Evolutionary conservation across 179 eudicot genomes (phyloP).

Genomic region (Patellifolia procumbens): DNA sequence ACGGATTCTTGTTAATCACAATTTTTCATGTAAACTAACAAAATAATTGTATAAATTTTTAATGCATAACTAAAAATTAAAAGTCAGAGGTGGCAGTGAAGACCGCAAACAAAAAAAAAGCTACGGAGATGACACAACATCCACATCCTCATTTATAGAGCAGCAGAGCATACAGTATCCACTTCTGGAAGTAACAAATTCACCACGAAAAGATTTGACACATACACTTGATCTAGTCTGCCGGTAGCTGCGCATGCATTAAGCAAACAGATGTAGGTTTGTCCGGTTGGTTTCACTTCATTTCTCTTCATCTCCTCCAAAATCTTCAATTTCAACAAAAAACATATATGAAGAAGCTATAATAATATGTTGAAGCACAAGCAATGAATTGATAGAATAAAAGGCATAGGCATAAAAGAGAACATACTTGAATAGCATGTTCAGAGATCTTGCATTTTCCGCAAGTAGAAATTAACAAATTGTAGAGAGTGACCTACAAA

Average conservation of each 20-base stretch:
- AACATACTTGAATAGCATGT: slow-evolving; percentile 67
- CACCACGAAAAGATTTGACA: neutral
- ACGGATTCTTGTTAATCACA: too few relatives aligned
- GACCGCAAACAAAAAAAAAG: too few relatives aligned
- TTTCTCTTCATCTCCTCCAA: slow-evolving; percentile 90
- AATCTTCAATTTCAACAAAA: slow-evolving; percentile 64
- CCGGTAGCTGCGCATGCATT: slow-evolving; percentile 88
- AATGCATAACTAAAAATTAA: too few relatives aligned
- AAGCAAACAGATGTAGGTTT: slow-evolving; percentile 86
- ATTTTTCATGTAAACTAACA: too few relatives aligned
- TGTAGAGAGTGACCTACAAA: slow-evolving; percentile 70
- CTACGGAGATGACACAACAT: slow-evolving; percentile 8
- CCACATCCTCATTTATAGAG: neutral
- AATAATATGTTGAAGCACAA: too few relatives aligned
- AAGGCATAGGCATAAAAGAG: slow-evolving; percentile 11
- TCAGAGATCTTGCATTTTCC: slow-evolving; percentile 79
- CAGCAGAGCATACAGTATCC: neutral
- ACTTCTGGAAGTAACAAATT: neutral
- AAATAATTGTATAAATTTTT: too few relatives aligned
- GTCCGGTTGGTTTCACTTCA: slow-evolving; percentile 93
- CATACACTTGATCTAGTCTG: slow-evolving; percentile 85
- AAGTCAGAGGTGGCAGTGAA: too few relatives aligned
- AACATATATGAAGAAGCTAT: neutral
- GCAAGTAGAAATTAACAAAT: slow-evolving; percentile 79
- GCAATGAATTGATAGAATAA: too few relatives aligned